Evolutionary conservation across 768 basidiomycete species (phyloP), one percentile per base, ranked within the genome.

Genomic region (Dendrothele bispora): DNA sequence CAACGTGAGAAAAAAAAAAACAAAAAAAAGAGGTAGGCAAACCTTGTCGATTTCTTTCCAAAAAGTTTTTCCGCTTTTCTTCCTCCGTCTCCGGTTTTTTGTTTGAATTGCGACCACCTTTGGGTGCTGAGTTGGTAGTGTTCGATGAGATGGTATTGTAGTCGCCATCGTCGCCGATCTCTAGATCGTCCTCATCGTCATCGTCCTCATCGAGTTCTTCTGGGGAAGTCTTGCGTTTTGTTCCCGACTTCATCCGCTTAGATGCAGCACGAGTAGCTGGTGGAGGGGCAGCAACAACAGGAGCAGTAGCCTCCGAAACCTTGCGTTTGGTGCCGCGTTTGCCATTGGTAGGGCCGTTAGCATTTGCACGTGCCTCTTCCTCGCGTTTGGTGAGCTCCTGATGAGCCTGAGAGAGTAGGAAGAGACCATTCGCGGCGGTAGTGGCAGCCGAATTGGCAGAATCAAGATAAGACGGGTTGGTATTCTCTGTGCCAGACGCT

Each of bases 11-110:
- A 25, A 28, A 14, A 51, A 28, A 32, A 51, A 51, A 51, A 22
- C 17, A 32, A 20, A 49, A 30, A 28, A 47, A 47, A 53, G 25
- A 18, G 3, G 20, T 2, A 5, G 6, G 63, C 74, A 43, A 52
- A 98, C 95, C 95, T 80, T 98, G 97, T 59, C 97, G 79, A 62
- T 99, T 99, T 52, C 97, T 78, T 67, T 98, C 97, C 51, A 99
- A 70, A 69, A 99, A 98, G 68, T 98, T 98, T 68, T 81, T 84
- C 34, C 97, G 78, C 69, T 99, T 99, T 63, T 98, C 97, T 66
- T 98, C 97, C 65, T 99, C 97, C 0, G 95, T 98, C 74, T 97
- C 93, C 20, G 88, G 89, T 61, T 87, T 92, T 93, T 50, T 48
- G 41, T 46, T 55, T 17, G 39, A 24, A 38, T 39, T 43, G 29